Percentiles rank a stretch among this genome's conserved stretches.
Evolutionary conservation across 352 stramenopile genomes (phyloP).

Genomic region (Phytophthora capsici): DNA sequence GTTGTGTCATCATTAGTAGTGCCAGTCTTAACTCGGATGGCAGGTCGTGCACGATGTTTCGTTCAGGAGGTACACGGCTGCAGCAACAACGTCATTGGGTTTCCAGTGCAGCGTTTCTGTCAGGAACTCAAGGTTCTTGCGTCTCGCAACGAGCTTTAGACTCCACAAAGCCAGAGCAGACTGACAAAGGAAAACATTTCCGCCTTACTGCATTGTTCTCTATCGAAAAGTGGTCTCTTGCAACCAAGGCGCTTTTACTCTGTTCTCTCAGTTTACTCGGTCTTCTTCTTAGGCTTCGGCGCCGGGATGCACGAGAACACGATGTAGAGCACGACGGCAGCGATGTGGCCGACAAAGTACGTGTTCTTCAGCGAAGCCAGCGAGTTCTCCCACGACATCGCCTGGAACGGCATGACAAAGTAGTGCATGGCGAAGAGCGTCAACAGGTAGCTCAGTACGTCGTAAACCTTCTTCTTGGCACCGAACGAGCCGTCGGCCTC

Average conservation of each 20-base stretch:
- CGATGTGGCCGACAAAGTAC: constrained; percentile 76
- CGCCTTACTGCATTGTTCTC: constrained; percentile 29
- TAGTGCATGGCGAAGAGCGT: constrained; percentile 69
- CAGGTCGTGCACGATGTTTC: constrained; percentile 76
- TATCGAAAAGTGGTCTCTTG: constrained; percentile 24
- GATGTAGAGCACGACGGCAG: constrained; percentile 66
- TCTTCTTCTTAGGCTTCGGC: constrained; percentile 65
- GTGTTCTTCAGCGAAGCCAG: constrained; percentile 68
- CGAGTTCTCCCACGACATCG: constrained; percentile 77
- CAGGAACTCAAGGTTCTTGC: constrained; percentile 60
- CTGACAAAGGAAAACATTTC: neutral
- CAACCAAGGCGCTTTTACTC: constrained; percentile 19
- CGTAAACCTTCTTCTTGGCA: constrained; percentile 67
- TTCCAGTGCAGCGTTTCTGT: constrained; percentile 84
- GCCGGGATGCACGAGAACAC: constrained; percentile 70
- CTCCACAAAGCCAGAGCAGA: neutral
- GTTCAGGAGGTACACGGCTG: constrained; percentile 84
- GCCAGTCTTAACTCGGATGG: no score
- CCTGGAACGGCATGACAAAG: constrained; percentile 77
- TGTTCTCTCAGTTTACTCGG: constrained; percentile 39
- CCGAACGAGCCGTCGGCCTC: constrained; percentile 58
- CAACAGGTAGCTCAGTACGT: constrained; percentile 53
- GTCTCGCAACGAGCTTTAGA: constrained; percentile 50
- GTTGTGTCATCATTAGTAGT: no score
- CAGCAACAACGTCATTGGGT: constrained; percentile 93